Percentiles rank a stretch among this genome's conserved stretches.
These are phyloP conservation scores for Monosporascus sp. DNA, from an alignment of 2,329 filamentous ascomycete species.

Conservation along the genomic window DNA sequence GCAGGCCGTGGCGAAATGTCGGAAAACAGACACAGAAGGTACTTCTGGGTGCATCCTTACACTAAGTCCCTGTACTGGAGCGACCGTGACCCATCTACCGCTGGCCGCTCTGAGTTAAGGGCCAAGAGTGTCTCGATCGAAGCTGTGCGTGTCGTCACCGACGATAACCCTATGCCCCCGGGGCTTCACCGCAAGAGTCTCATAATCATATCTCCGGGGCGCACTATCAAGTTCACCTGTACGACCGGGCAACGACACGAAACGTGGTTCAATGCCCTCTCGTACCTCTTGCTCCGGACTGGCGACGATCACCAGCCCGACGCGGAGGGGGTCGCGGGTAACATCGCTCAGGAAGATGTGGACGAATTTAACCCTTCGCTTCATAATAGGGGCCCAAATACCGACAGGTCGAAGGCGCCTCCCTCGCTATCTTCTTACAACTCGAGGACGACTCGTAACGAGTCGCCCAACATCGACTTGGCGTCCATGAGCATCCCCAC, in stretches of 20 bases:
- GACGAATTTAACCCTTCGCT: constrained; percentile 77
- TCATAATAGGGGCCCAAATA: constrained; percentile 31
- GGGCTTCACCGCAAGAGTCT: constrained; percentile 92
- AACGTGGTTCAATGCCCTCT: constrained; percentile 97
- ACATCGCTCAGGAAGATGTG: constrained; percentile 56
- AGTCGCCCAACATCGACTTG: constrained; percentile 50
- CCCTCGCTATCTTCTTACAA: constrained; percentile 75
- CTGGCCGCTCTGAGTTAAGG: constrained; percentile 68
- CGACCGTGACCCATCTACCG: constrained; percentile 75
- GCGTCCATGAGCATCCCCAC: constrained; percentile 48
- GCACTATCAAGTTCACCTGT: constrained; percentile 89
- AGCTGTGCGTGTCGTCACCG: constrained; percentile 82
- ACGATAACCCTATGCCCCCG: constrained; percentile 92
- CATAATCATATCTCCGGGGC: constrained; percentile 81
- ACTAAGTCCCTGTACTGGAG: constrained; percentile 97
- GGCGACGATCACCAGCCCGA: constrained; percentile 57
- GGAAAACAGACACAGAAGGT: constrained; percentile 82
- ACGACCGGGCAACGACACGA: constrained; percentile 91
- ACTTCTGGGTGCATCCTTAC: constrained; percentile 99
- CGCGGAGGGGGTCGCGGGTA: constrained; percentile 51
- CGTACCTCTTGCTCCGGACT: constrained; percentile 81
- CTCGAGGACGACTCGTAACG: constrained; percentile 63
- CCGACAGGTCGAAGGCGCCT: constrained; percentile 47
- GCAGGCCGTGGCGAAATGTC: constrained; percentile 85
- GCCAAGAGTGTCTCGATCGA: constrained; percentile 93